Evolutionary conservation across 106 monocot species (phyloP).

Genomic region (Ottelia alismoides): DNA sequence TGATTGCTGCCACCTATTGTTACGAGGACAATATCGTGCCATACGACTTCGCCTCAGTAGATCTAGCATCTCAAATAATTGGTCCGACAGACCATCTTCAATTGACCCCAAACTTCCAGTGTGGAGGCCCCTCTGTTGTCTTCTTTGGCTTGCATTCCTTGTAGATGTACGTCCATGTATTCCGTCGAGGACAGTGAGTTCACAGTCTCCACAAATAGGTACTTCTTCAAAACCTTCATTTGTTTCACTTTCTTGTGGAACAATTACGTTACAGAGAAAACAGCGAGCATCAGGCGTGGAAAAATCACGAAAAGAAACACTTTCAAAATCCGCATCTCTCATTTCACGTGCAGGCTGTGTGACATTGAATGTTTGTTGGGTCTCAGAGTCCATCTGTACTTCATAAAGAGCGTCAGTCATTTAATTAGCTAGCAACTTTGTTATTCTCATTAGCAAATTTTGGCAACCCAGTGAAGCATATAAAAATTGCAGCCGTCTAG

Average conservation of each 20-base stretch:
- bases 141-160: slow-evolving; percentile 26
- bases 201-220: slow-evolving; percentile 68
- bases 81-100: slow-evolving; percentile 47
- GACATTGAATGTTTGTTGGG: no score
- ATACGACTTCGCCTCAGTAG: slow-evolving; percentile 53
- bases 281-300: slow-evolving; percentile 26
- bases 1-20: slow-evolving; percentile 16
- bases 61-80: slow-evolving; percentile 55
- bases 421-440: no score
- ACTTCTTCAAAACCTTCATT: slow-evolving; percentile 40
- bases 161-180: slow-evolving; percentile 7
- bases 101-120: slow-evolving; percentile 39
- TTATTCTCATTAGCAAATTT: no score
- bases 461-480: no score
- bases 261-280: slow-evolving; percentile 51
- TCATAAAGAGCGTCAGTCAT: no score
- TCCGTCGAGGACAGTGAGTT: slow-evolving; percentile 42
- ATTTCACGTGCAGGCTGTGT: no score
- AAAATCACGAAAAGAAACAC: slow-evolving; percentile 1
- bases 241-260: slow-evolving; percentile 27
- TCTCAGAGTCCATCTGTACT: no score
- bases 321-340: slow-evolving; percentile 6
- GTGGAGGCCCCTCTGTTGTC: slow-evolving; percentile 14
- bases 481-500: no score
- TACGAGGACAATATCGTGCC: slow-evolving; percentile 5